These are phyloP conservation scores for Fusarium acutatum DNA, from an alignment of 2,329 filamentous ascomycete species.

Conservation along the genomic window DNA sequence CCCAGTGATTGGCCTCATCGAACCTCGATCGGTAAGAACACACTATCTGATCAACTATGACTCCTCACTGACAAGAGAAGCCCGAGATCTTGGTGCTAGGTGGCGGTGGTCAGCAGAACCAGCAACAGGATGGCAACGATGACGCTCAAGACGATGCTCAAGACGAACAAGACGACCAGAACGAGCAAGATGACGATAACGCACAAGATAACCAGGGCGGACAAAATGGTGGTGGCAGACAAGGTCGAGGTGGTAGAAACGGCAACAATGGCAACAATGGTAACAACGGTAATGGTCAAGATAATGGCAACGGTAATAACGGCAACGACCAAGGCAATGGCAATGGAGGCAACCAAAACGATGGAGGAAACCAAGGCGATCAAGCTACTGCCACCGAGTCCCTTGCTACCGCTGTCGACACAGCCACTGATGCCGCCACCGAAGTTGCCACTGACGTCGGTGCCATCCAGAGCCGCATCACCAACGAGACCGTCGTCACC, in stretches of 20 bases:
- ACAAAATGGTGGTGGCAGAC: neutral
- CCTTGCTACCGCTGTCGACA: neutral
- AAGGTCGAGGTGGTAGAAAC: neutral
- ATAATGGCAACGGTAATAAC: neutral
- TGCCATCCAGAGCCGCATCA: neutral
- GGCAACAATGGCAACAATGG: neutral
- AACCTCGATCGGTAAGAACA: neutral
- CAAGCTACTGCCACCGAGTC: neutral
- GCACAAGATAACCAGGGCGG: neutral
- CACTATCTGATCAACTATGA: too few relatives aligned
- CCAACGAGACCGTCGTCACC: neutral
- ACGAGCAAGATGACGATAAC: neutral
- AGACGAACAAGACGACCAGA: neutral
- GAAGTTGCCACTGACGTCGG: neutral
- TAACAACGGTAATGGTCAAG: neutral
- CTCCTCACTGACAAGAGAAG: neutral
- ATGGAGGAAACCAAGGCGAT: neutral
- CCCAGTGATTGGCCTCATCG: conserved; percentile 12
- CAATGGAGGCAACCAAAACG: neutral
- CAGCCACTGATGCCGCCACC: neutral
- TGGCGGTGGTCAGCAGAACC: neutral
- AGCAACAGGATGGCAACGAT: neutral
- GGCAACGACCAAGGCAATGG: neutral
- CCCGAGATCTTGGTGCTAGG: neutral
- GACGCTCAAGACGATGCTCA: neutral